Percentiles rank a stretch among this genome's conserved stretches.
Evolutionary conservation across 2,329 filamentous ascomycete species (phyloP).

Genomic region (Pyricularia pennisetigena): DNA sequence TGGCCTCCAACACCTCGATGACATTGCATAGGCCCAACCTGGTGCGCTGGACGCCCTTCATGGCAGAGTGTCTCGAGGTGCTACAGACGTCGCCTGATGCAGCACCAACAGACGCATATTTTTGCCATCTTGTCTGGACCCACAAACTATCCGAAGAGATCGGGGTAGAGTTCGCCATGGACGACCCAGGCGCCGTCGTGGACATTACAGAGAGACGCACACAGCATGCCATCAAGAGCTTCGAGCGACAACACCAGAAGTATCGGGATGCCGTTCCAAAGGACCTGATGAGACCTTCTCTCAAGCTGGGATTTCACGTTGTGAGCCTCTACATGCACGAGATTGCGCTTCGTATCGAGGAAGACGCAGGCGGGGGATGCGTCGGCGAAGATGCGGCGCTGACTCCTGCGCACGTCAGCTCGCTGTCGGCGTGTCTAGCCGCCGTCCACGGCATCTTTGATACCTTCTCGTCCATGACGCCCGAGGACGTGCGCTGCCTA

Average conservation of each 20-base stretch:
- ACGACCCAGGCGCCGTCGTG: slow-evolving; percentile 46
- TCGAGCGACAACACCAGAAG: slow-evolving; percentile 54
- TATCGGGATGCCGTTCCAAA: slow-evolving; percentile 45
- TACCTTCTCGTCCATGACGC: slow-evolving; percentile 52
- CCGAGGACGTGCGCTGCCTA: slow-evolving; percentile 48
- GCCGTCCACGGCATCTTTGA: slow-evolving; percentile 59
- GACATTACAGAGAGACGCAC: slow-evolving; percentile 53
- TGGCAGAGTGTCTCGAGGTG: slow-evolving; percentile 48
- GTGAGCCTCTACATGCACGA: slow-evolving; percentile 69
- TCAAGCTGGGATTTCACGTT: slow-evolving; percentile 54
- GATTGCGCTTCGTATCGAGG: slow-evolving; percentile 56
- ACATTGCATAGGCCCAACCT: slow-evolving; percentile 51
- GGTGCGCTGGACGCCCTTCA: slow-evolving; percentile 49
- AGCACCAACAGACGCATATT: slow-evolving; percentile 43
- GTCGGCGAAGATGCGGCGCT: slow-evolving; percentile 28
- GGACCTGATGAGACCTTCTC: slow-evolving; percentile 42
- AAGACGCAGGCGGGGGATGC: neutral
- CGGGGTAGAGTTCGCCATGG: slow-evolving; percentile 54
- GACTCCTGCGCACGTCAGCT: slow-evolving; percentile 53
- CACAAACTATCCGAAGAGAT: slow-evolving; percentile 60
- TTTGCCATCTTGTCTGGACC: slow-evolving; percentile 50
- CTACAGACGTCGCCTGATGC: slow-evolving; percentile 44
- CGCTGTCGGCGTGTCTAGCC: slow-evolving; percentile 55
- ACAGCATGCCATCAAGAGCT: slow-evolving; percentile 53
- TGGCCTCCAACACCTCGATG: slow-evolving; percentile 50